phyloP scores from a whole-genome alignment of 2,329 filamentous ascomycete genomes.

The Dothistroma septosporum region DNA sequence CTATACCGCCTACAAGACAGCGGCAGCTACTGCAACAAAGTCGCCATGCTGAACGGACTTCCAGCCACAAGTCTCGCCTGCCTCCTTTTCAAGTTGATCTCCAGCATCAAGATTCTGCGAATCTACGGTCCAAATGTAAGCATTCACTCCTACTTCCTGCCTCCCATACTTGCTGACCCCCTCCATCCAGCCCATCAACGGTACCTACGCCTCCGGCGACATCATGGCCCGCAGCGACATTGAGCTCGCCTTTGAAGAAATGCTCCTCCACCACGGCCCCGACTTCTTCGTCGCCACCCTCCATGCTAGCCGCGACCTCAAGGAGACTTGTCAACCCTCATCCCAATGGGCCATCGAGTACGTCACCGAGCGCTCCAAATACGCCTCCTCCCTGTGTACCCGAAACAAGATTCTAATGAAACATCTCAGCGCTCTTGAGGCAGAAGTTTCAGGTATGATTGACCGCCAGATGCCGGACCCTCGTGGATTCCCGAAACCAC shows the following conservation, averaged over 20 bases:
- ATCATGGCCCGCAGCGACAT: conserved; percentile 28
- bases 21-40: conserved; percentile 19
- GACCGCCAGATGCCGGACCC: conserved; percentile 23
- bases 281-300: conserved; percentile 30
- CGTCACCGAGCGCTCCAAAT: conserved; percentile 10
- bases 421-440: conserved; percentile 20
- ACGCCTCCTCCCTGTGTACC: background rate
- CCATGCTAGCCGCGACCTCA: conserved; percentile 7
- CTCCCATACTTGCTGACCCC: background rate
- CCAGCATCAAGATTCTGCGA: conserved; percentile 31
- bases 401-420: background rate
- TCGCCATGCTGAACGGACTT: conserved; percentile 26
- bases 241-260: conserved; percentile 34
- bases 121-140: conserved; percentile 28
- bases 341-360: conserved; percentile 25
- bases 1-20: conserved; percentile 33
- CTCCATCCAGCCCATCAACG: conserved; percentile 20
- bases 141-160: background rate
- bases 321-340: background rate
- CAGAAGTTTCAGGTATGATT: conserved; percentile 27
- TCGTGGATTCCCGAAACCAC: conserved; percentile 21
- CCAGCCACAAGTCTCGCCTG: conserved; percentile 33
- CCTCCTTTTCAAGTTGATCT: conserved; percentile 32
- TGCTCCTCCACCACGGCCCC: conserved; percentile 30
- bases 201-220: conserved; percentile 18